phyloP scores from a whole-genome alignment of 106 monocot genomes.

The Acorus gramineus region DNA sequence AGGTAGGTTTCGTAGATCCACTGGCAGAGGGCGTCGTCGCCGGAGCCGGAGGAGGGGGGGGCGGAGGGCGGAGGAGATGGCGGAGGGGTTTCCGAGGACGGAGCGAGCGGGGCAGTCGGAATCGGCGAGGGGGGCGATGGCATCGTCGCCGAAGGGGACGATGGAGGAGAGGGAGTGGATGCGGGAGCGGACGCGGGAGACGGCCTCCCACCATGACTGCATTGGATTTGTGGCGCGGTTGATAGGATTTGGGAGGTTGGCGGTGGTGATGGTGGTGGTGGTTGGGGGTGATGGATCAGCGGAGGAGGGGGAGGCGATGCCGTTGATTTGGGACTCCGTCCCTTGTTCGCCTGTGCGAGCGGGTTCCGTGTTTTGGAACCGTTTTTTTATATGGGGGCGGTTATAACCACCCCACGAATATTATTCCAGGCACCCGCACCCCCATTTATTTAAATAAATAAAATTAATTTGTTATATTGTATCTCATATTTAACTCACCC shows the following conservation, averaged over 20 bases:
- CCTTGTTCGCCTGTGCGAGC: background rate
- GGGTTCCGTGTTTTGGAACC: no score
- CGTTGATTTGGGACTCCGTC: slow-evolving; percentile 20
- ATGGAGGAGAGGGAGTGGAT: slow-evolving; percentile 60
- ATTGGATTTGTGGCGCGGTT: slow-evolving; percentile 14
- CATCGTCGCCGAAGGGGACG: slow-evolving; percentile 7
- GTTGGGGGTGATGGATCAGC: slow-evolving; percentile 6
- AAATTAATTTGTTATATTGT: no score
- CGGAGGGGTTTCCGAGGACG: slow-evolving; percentile 44
- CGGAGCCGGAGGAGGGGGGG: slow-evolving; percentile 51
- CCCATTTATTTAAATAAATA: no score
- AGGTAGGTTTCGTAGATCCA: slow-evolving; percentile 95
- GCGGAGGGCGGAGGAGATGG: slow-evolving; percentile 51
- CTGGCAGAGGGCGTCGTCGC: slow-evolving; percentile 72
- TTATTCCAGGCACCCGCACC: no score
- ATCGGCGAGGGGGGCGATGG: slow-evolving; percentile 47
- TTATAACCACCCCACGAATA: no score
- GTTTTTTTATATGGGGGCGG: no score
- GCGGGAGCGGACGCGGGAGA: slow-evolving; percentile 60
- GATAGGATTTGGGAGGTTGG: slow-evolving; percentile 10
- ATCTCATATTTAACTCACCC: no score
- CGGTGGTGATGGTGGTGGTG: slow-evolving; percentile 1
- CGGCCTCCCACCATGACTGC: slow-evolving; percentile 72
- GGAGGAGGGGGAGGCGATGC: slow-evolving; percentile 22
- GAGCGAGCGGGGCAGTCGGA: slow-evolving; percentile 75